Conservation (phyloP, 176 grass and related monocot species). For the Carex kokanica region DNA sequence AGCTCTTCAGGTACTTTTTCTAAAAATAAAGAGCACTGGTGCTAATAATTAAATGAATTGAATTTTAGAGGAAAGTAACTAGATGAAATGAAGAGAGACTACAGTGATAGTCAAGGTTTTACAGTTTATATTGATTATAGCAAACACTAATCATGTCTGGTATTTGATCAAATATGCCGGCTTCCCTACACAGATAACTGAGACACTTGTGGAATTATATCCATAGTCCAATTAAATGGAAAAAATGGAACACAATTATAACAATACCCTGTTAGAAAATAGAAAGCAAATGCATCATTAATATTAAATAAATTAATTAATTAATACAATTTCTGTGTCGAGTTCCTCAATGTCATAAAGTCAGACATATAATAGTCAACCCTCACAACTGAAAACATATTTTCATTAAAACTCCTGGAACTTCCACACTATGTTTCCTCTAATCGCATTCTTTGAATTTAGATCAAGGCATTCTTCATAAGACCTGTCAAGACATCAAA, state of each 20-base stretch:
- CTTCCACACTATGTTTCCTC: neutral
- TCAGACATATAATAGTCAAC: neutral
- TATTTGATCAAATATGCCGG: neutral
- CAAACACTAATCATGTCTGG: neutral
- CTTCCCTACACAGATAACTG: neutral
- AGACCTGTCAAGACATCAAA: slow-evolving; percentile 49
- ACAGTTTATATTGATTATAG: neutral
- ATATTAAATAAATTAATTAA: neutral
- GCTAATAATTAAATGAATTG: neutral
- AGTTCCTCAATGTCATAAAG: neutral
- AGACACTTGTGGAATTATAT: neutral
- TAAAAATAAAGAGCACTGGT: neutral
- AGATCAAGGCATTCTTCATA: slow-evolving; percentile 48
- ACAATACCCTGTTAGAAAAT: neutral
- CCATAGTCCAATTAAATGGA: neutral
- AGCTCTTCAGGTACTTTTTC: slow-evolving; percentile 48
- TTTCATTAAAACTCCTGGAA: neutral
- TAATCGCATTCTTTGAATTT: neutral
- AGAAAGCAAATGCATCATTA: neutral
- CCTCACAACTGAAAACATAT: neutral
- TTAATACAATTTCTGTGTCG: neutral
- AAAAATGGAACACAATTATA: neutral
- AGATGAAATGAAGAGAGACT: neutral
- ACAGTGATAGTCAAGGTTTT: neutral
- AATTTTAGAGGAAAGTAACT: neutral